Evolutionary conservation across 2,329 filamentous ascomycete species (phyloP).

Genomic region (Clonostachys sp.): DNA sequence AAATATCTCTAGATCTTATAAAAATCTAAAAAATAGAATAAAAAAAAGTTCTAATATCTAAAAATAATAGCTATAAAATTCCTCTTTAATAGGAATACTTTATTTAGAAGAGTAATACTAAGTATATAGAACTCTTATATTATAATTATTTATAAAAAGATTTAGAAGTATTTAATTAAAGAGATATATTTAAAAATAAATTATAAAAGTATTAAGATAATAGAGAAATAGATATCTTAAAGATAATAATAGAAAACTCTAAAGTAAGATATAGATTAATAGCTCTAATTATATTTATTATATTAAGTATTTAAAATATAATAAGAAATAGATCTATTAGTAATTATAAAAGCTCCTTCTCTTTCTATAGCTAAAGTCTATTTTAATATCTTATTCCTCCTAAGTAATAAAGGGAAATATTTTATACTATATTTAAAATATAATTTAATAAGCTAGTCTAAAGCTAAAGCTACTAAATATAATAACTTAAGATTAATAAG

Average conservation of each 20-base stretch:
- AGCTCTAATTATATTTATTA: background rate
- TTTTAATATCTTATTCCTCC: background rate
- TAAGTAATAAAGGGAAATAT: background rate
- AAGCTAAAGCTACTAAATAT: too few relatives aligned
- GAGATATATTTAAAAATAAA: background rate
- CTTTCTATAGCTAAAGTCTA: background rate
- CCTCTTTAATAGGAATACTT: background rate
- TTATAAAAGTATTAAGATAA: background rate
- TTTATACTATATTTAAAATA: background rate
- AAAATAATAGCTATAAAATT: too few relatives aligned
- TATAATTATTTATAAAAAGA: background rate
- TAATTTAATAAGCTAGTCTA: too few relatives aligned
- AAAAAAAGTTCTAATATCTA: too few relatives aligned
- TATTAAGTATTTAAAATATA: background rate
- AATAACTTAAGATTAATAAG: too few relatives aligned
- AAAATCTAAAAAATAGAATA: too few relatives aligned
- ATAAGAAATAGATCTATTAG: background rate
- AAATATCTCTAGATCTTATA: too few relatives aligned
- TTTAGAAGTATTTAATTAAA: background rate
- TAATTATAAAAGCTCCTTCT: background rate
- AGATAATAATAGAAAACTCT: too few relatives aligned
- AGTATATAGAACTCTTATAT: background rate
- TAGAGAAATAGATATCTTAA: background rate
- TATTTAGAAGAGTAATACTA: background rate
- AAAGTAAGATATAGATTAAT: too few relatives aligned